These are phyloP conservation scores for Sporothrix phasma DNA, from an alignment of 2,329 filamentous ascomycete species.

Conservation along the genomic window DNA sequence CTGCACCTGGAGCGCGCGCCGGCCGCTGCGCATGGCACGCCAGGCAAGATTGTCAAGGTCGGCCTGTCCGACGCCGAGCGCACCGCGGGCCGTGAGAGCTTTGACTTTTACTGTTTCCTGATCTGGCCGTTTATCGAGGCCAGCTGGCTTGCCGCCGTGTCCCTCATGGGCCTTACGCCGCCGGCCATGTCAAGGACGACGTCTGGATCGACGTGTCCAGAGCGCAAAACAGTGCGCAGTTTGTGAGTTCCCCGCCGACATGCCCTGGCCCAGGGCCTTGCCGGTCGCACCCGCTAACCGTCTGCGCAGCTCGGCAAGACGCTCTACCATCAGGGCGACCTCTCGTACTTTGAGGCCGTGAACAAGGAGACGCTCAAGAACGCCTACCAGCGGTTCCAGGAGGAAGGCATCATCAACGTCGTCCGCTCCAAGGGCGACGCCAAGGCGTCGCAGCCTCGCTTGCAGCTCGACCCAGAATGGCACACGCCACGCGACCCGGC, in stretches of 20 bases:
- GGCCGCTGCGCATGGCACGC: conserved; percentile 38
- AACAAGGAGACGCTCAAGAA: conserved; percentile 98
- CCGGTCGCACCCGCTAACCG: not conserved
- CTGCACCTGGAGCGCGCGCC: conserved; percentile 55
- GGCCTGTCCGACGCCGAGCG: conserved; percentile 71
- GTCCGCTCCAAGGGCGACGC: conserved; percentile 59
- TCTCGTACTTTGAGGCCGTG: conserved; percentile 95
- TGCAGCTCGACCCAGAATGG: conserved; percentile 68
- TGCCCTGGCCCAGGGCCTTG: not conserved
- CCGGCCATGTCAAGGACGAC: conserved; percentile 50
- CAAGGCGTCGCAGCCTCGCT: conserved; percentile 45
- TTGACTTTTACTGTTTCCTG: conserved; percentile 96
- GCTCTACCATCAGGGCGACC: conserved; percentile 90
- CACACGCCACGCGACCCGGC: conserved; percentile 53
- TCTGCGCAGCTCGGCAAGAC: conserved; percentile 85
- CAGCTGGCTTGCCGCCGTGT: conserved; percentile 82
- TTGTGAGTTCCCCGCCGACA: conserved; percentile 42
- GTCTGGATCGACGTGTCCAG: conserved; percentile 70
- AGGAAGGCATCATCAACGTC: conserved; percentile 78
- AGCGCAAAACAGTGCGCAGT: conserved; percentile 70
- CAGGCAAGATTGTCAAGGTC: conserved; percentile 44
- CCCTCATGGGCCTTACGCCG: conserved; percentile 75
- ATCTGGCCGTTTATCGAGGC: conserved; percentile 98
- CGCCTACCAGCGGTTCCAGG: conserved; percentile 75
- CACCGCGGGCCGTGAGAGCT: conserved; percentile 77